These are phyloP conservation scores for Capronia coronata DNA, from an alignment of 2,329 filamentous ascomycete genomes.

Conservation along the genomic window DNA sequence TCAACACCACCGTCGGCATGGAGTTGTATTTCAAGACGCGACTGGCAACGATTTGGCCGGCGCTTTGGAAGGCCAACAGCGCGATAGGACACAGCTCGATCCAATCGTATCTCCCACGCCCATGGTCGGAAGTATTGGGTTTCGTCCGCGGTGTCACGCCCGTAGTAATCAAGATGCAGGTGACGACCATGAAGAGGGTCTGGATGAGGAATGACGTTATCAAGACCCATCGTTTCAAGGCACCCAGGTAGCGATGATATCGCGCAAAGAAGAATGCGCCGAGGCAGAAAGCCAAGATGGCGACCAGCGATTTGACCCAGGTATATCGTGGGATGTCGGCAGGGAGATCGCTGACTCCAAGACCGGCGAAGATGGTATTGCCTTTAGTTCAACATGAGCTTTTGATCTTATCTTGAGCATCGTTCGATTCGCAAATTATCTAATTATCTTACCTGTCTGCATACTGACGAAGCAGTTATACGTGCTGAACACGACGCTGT, in stretches of 20 bases:
- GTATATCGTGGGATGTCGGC: conserved; percentile 32
- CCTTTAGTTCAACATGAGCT: conserved; percentile 31
- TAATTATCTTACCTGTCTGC: conserved; percentile 40
- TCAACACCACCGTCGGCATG: conserved; percentile 42
- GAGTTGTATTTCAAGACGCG: conserved; percentile 39
- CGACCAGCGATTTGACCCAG: conserved; percentile 40
- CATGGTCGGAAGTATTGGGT: conserved; percentile 25
- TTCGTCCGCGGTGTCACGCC: conserved; percentile 31
- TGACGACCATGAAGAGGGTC: conserved; percentile 33
- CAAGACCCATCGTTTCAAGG: conserved; percentile 35
- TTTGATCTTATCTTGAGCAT: too few relatives aligned
- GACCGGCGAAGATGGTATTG: conserved; percentile 41
- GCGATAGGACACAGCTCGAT: conserved; percentile 33
- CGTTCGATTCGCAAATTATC: not conserved
- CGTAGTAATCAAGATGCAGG: conserved; percentile 26
- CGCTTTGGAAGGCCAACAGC: conserved; percentile 37
- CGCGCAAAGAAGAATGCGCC: conserved; percentile 37
- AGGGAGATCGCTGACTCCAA: conserved; percentile 37
- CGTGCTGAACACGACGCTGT: conserved; percentile 40
- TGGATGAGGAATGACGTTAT: conserved; percentile 37
- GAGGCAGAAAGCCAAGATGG: conserved; percentile 33
- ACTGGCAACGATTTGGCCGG: conserved; percentile 39
- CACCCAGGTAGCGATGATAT: conserved; percentile 31
- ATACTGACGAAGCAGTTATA: conserved; percentile 43
- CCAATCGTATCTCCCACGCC: conserved; percentile 12